Conservation (phyloP, 1,284 basidiomycete species). For the Microstroma glucosiphilum region DNA sequence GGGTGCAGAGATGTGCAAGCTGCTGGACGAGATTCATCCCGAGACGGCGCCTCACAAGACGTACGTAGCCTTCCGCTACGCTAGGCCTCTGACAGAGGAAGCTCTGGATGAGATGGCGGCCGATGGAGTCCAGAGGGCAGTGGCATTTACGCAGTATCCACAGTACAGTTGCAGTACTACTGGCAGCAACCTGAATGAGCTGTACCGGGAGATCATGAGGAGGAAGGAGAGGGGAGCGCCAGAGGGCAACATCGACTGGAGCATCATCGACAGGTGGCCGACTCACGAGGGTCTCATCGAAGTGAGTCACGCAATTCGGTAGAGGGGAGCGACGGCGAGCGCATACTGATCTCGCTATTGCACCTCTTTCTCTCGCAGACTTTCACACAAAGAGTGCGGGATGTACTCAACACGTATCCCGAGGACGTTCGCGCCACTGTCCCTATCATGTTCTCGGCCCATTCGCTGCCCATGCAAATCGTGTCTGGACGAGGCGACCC, state of each 20-base stretch:
- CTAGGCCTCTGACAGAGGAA: conserved; percentile 77
- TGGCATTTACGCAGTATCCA: conserved; percentile 97
- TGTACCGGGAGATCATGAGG: conserved; percentile 61
- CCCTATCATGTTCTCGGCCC: conserved; percentile 90
- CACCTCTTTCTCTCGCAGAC: conserved; percentile 58
- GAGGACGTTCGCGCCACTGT: conserved; percentile 62
- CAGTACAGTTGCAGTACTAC: conserved; percentile 99
- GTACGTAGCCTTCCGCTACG: conserved; percentile 67
- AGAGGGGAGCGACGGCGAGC: not conserved
- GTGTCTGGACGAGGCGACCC: conserved; percentile 74
- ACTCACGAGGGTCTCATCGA: conserved; percentile 88
- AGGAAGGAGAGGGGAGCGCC: conserved; percentile 38
- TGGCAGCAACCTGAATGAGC: conserved; percentile 90
- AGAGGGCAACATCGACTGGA: conserved; percentile 75
- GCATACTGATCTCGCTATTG: not conserved
- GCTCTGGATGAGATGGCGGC: conserved; percentile 75
- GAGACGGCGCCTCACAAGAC: conserved; percentile 89
- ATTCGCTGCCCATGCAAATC: conserved; percentile 77
- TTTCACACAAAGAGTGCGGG: conserved; percentile 79
- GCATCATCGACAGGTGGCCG: conserved; percentile 96
- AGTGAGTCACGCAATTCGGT: conserved; percentile 50
- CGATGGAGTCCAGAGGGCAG: conserved; percentile 84
- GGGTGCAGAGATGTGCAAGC: conserved; percentile 78
- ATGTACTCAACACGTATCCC: conserved; percentile 74
- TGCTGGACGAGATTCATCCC: conserved; percentile 89